These are phyloP conservation scores for Ensete ventricosum DNA, from an alignment of 176 grass and related monocot genomes.

Conservation along the genomic window DNA sequence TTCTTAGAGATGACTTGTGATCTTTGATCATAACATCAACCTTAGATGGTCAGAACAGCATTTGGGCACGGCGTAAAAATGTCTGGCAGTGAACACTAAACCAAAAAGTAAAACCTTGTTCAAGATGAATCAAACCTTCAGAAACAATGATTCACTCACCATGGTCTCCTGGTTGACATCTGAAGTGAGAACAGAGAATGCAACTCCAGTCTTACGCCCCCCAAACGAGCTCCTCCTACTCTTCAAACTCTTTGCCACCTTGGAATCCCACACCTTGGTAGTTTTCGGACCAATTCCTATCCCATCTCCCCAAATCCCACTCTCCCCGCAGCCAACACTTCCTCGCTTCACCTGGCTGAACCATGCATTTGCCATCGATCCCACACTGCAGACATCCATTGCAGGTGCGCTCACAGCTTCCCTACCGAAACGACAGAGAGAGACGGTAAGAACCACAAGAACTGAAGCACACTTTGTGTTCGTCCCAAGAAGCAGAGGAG, in stretches of 20 bases:
- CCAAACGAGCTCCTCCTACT: neutral
- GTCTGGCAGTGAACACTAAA: no score
- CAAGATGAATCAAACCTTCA: no score
- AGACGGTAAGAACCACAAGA: no score
- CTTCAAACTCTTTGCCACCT: neutral
- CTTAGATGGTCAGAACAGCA: neutral
- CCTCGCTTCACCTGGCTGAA: neutral
- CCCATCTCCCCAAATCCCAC: neutral
- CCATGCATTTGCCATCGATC: neutral
- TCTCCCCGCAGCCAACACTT: neutral
- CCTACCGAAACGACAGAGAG: no score
- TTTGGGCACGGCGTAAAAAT: neutral
- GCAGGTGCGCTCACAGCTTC: no score
- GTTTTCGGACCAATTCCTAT: neutral
- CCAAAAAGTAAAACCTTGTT: no score
- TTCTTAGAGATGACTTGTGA: no score
- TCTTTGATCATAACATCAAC: no score
- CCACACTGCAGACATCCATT: neutral
- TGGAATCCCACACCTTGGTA: neutral
- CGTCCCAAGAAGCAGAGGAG: no score
- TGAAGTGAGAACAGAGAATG: constrained; percentile 15
- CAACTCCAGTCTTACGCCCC: neutral
- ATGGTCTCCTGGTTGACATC: constrained; percentile 15
- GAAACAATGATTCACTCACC: neutral
- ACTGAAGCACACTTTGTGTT: no score